Conservation (phyloP, 2,329 filamentous ascomycete species). For the Thermothelomyces thermophilus region DNA sequence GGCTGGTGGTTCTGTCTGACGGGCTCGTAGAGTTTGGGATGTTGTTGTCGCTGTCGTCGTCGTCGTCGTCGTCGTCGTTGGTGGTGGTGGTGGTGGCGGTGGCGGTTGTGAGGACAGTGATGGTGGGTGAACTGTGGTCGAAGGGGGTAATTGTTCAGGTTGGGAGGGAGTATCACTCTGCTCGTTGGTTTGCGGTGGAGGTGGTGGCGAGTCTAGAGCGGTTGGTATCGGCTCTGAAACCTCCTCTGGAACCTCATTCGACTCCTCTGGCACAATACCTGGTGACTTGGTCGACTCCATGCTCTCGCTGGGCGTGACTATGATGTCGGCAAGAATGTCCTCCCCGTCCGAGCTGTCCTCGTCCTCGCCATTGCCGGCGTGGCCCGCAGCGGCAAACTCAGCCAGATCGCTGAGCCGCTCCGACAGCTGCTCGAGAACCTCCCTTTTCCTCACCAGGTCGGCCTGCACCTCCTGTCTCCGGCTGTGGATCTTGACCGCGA, state of each 20-base stretch:
- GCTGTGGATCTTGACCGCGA: conserved; percentile 50
- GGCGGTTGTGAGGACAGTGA: too few species aligned
- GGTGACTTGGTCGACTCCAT: conserved; percentile 34
- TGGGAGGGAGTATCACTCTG: conserved; percentile 8
- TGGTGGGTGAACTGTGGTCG: neutral
- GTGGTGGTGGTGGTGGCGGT: conserved; percentile 4
- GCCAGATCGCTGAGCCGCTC: conserved; percentile 63
- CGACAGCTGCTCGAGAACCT: conserved; percentile 57
- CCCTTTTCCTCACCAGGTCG: conserved; percentile 59
- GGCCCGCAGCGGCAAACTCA: conserved; percentile 40
- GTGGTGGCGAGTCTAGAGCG: neutral
- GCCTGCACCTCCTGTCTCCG: conserved; percentile 55
- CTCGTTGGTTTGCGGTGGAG: neutral
- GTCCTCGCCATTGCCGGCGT: conserved; percentile 36
- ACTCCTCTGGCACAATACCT: conserved; percentile 20
- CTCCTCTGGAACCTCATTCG: conserved; percentile 20
- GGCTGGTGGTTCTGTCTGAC: conserved; percentile 7
- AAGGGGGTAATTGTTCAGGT: neutral
- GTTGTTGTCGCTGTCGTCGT: conserved; percentile 22
- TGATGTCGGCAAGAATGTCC: conserved; percentile 50
- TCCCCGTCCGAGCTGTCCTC: conserved; percentile 48
- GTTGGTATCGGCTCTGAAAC: conserved; percentile 5
- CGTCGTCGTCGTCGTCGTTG: conserved; percentile 18
- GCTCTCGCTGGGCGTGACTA: conserved; percentile 49
- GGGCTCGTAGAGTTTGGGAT: conserved; percentile 30